Conservation (phyloP, 1,139 yeast species). For the Scheffersomyces illinoinensis region DNA sequence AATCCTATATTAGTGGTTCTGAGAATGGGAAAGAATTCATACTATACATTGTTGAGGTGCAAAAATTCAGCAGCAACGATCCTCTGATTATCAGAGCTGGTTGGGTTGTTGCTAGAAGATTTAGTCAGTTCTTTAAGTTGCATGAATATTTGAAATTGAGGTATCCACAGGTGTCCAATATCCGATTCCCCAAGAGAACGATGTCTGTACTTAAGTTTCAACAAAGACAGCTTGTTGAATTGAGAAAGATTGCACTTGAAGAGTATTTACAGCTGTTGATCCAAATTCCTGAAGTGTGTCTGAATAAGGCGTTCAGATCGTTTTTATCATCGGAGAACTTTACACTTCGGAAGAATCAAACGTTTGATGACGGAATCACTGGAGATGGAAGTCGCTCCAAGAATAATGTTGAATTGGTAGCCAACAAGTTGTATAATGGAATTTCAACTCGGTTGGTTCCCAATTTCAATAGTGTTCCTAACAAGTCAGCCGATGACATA, state of each 20-base stretch:
- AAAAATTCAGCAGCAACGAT: conserved; percentile 47
- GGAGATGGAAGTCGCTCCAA: conserved; percentile 4
- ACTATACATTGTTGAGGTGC: conserved; percentile 76
- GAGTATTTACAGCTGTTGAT: conserved; percentile 60
- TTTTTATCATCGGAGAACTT: conserved; percentile 78
- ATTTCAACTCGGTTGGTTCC: conserved; percentile 32
- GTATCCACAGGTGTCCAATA: conserved; percentile 50
- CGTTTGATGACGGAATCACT: conserved; percentile 25
- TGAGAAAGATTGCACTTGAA: conserved; percentile 62
- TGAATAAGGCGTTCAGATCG: conserved; percentile 67
- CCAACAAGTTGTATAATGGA: conserved; percentile 46
- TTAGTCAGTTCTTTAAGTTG: conserved; percentile 76
- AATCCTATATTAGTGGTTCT: conserved; percentile 61
- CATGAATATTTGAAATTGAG: conserved; percentile 61
- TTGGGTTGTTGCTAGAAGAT: conserved; percentile 89
- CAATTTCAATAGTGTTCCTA: background rate
- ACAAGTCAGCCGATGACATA: conserved; percentile 8
- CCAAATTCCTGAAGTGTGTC: conserved; percentile 67
- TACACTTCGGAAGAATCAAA: conserved; percentile 36
- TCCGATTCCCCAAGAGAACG: conserved; percentile 64
- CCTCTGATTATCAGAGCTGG: conserved; percentile 61
- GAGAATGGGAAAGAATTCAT: conserved; percentile 62
- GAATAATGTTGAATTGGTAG: conserved; percentile 35
- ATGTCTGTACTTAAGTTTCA: conserved; percentile 64
- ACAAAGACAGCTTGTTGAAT: conserved; percentile 61